Evolutionary conservation across 352 stramenopile species (phyloP).

Genomic region (Pelagophyceae sp.): DNA sequence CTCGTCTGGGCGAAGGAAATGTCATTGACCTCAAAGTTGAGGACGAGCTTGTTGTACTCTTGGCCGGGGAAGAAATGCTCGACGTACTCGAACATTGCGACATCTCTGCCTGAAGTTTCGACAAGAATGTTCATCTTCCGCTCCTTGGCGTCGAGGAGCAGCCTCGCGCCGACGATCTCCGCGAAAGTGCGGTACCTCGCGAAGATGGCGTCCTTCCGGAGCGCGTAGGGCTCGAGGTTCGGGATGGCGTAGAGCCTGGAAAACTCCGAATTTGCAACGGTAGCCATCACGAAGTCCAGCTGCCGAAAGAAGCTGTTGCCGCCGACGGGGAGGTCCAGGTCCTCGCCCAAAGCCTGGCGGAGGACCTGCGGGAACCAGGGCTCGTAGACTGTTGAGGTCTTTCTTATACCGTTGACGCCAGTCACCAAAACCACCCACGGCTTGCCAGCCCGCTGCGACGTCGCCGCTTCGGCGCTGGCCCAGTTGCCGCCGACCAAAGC

Average conservation of each 20-base stretch:
- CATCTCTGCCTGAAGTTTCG: conserved; percentile 53
- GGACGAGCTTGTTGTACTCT: conserved; percentile 51
- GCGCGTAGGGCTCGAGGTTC: conserved; percentile 42
- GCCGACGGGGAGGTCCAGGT: conserved; percentile 34
- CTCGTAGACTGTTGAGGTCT: conserved; percentile 56
- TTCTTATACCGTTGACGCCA: conserved; percentile 58
- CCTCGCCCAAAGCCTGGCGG: conserved; percentile 38
- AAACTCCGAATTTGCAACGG: conserved; percentile 55
- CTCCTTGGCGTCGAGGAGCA: conserved; percentile 45
- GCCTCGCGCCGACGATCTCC: conserved; percentile 47
- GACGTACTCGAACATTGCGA: conserved; percentile 59
- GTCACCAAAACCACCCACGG: conserved; percentile 57
- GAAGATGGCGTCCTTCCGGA: conserved; percentile 56
- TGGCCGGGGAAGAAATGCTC: conserved; percentile 47
- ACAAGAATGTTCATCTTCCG: conserved; percentile 48
- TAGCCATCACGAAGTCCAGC: conserved; percentile 58
- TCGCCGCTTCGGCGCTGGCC: conserved; percentile 34
- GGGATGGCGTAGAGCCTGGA: conserved; percentile 38
- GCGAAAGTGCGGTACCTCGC: conserved; percentile 48
- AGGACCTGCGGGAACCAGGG: conserved; percentile 48
- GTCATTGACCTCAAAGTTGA: conserved; percentile 60
- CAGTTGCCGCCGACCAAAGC: conserved; percentile 53
- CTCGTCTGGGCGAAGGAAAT: conserved; percentile 43
- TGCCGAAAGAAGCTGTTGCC: conserved; percentile 57
- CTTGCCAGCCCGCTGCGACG: neutral